Evolutionary conservation across 768 basidiomycete species (phyloP).

Genomic region (Termitomyces sp.): DNA sequence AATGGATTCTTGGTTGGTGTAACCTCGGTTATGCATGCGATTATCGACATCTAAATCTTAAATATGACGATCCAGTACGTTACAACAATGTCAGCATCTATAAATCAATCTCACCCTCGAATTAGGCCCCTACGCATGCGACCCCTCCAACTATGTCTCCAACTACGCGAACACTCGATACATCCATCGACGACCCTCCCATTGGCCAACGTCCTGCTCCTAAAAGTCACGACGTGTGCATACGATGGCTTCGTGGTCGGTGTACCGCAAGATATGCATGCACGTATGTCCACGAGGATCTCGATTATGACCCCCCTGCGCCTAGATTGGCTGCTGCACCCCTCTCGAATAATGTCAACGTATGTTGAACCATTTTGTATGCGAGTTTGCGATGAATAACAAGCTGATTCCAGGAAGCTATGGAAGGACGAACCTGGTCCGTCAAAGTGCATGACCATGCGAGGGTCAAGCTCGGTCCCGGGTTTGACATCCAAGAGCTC

Average conservation of each 20-base stretch:
- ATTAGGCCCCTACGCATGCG: neutral
- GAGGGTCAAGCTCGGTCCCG: constrained; percentile 49
- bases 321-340: too few relatives aligned
- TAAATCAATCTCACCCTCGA: neutral
- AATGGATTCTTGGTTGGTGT: constrained; percentile 27
- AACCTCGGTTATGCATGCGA: constrained; percentile 15
- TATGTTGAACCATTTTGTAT: neutral
- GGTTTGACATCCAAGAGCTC: constrained; percentile 53
- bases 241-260: constrained; percentile 19
- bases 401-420: neutral
- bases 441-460: constrained; percentile 48
- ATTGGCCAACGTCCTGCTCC: constrained; percentile 15
- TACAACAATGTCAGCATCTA: too few relatives aligned
- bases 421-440: constrained; percentile 10
- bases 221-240: constrained; percentile 16
- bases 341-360: neutral
- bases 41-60: constrained; percentile 20
- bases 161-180: neutral
- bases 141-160: neutral
- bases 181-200: constrained; percentile 10
- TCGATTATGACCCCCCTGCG: constrained; percentile 22
- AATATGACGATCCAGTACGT: constrained; percentile 16
- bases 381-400: neutral
- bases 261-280: constrained; percentile 24
- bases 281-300: constrained; percentile 23